Base-by-base conservation (phyloP, 768 basidiomycete genomes). In the Dioszegia crocea region DNA sequence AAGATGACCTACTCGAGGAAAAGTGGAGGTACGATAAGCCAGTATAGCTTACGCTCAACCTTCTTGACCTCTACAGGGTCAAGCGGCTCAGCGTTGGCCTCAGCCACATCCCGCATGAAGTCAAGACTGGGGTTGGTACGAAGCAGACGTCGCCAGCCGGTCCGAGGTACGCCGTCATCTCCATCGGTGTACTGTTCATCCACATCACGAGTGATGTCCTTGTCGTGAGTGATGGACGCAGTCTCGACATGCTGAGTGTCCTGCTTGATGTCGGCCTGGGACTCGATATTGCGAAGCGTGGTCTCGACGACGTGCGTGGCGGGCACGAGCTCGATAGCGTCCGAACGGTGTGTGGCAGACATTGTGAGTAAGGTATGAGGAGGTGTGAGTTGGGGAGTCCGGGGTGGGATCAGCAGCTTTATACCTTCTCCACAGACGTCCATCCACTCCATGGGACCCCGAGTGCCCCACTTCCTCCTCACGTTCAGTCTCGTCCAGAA, bases 1-100 rank as follows among this genome's bases (percentile, higher is more conserved):
- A 43, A 9, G 40, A 10, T 43, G 19, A 30, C 47, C 30, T 39
- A 51, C 24, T 66, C 65, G 51, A 68, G 54, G 44, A 52, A 56
- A 4, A 68, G 59, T n/a, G 64, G 59, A 12, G 70, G 70, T 4
- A 72, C 67, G 45, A 72, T 67, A 19, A 68, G 59, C 63, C 67
- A 66, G 50, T 56, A 65, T n/a, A 72, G 40, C 52, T 69, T 68
- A 29, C 56, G 48, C 60, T 70, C 68, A 51, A 70, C 56, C 68
- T 67, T 40, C 9, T 27, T 31, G 26, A 71, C 66, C 44, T 71
- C 64, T n/a, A 40, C 58, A 11, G 62, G 63, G 53, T 71, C 66
- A 24, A 71, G 62, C 23, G 59, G 55, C 16, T 52, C 23, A 23
- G 36, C 49, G 48, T 71, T 66, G 21, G 64, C 59, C 21, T 57